Base-by-base conservation (phyloP, 768 basidiomycete genomes). In the Punctularia strigosozonata region DNA sequence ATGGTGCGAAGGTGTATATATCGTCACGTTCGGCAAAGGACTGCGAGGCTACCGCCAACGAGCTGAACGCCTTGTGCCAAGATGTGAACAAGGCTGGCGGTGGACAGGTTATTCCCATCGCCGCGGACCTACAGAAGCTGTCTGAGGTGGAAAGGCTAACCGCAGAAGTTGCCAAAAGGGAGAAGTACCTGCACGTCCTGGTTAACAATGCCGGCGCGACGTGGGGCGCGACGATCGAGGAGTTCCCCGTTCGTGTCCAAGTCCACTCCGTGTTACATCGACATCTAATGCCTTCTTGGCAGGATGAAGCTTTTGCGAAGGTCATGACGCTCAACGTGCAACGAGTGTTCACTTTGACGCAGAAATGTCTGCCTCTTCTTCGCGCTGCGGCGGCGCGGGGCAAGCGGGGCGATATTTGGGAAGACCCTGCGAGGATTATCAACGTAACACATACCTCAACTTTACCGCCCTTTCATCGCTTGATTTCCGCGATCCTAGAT, bases 1-100 rank as follows among this genome's bases (percentile, higher is more conserved):
- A 91, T 50, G 89, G 89, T 10, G 85, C 80, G 24, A 80, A 76
- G 48, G 89, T 94, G 30, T 90, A 91, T 61, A 89, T 92, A 47
- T 87, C 89, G 12, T 79, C 85, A 8, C 68, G 89, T 40, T 90
- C 88, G 54, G 83, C 28, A 40, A 25, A 48, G 75, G 73, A 61
- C 75, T 6, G 61, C 64, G 2, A 0, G 80, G 79, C 2, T 71
- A 65, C 28, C 79, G 77, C 14, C 66, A 79, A 25, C 86, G 28
- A 30, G 28, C 28, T 30, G 28, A 87, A 19, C 19, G n/a, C 4
- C 2, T 8, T 28, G 4, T 41, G 8, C 25, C 31, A 41, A 43
- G 31, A 41, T 36, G 14, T 15, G 28, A 33, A 18, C 15, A 30
- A 17, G 35, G 20, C 5, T 20, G 23, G 22, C n/a, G 30, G 10